These are phyloP conservation scores for Ceratobasidium sp. DNA, from an alignment of 1,284 basidiomycete species.

Conservation along the genomic window DNA sequence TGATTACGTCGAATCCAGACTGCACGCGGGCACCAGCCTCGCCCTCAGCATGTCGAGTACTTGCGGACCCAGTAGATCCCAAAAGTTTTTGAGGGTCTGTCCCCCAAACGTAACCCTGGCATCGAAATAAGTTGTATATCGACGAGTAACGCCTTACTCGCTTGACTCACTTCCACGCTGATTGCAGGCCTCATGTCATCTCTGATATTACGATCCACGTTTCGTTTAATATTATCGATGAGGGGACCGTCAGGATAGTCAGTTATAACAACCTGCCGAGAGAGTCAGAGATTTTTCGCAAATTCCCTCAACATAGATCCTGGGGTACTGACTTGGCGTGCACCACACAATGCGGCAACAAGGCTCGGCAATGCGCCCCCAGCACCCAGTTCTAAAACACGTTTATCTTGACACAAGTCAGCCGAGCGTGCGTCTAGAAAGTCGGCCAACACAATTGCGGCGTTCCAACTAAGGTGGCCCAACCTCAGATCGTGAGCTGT, in stretches of 20 bases:
- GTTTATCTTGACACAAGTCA: constrained; percentile 59
- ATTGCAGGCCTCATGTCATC: constrained; percentile 58
- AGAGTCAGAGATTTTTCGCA: too few relatives aligned
- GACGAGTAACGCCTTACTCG: constrained; percentile 1
- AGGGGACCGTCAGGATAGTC: constrained; percentile 91
- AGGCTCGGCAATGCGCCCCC: constrained; percentile 92
- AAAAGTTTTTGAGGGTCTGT: constrained; percentile 72
- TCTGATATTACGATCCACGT: constrained; percentile 74
- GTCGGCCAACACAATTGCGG: constrained; percentile 79
- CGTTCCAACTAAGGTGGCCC: constrained; percentile 82
- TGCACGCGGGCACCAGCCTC: constrained; percentile 24
- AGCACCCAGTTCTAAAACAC: constrained; percentile 91
- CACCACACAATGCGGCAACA: constrained; percentile 77
- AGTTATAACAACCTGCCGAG: constrained; percentile 79
- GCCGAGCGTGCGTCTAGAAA: constrained; percentile 73
- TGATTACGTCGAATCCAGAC: constrained; percentile 79
- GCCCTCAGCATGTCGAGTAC: not conserved
- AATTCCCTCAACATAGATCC: not conserved
- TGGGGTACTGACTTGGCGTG: constrained; percentile 58
- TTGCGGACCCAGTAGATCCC: constrained; percentile 54
- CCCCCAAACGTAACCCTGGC: constrained; percentile 93
- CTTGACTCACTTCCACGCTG: constrained; percentile 65
- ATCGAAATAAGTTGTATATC: not conserved
- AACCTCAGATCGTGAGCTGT: constrained; percentile 1
- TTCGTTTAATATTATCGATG: constrained; percentile 83